Conservation (phyloP, 345 rosid genomes). For the Hevea brasiliensis region DNA sequence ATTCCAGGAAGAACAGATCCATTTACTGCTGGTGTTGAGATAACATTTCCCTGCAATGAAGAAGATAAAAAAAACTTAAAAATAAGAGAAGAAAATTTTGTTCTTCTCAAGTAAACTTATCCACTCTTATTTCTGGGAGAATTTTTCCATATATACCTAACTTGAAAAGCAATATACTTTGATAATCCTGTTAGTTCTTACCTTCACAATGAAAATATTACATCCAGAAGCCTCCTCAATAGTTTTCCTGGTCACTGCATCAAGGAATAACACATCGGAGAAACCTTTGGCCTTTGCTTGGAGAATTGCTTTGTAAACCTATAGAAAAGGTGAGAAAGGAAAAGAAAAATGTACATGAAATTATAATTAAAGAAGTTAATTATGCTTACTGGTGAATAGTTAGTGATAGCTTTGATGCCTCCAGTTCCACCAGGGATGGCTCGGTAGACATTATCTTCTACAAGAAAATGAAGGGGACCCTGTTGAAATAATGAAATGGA, state of each 20-base stretch:
- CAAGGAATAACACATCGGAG: slow-evolving; percentile 36
- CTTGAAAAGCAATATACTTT: too few relatives aligned
- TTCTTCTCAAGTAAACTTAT: too few relatives aligned
- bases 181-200: too few relatives aligned
- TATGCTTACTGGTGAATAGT: slow-evolving; percentile 34
- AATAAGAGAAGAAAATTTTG: too few relatives aligned
- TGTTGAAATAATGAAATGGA: background rate
- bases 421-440: slow-evolving; percentile 41
- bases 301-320: slow-evolving; percentile 30
- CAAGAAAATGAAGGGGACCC: slow-evolving; percentile 18
- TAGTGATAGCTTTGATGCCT: slow-evolving; percentile 32
- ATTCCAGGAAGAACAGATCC: slow-evolving; percentile 45
- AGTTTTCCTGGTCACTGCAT: slow-evolving; percentile 30
- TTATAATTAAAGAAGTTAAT: background rate
- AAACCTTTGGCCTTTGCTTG: slow-evolving; percentile 33
- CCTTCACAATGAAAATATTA: slow-evolving; percentile 38
- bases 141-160: too few relatives aligned
- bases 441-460: slow-evolving; percentile 25
- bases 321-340: too few relatives aligned
- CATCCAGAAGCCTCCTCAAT: slow-evolving; percentile 42
- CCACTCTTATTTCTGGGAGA: too few relatives aligned
- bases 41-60: slow-evolving; percentile 33
- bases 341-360: too few relatives aligned
- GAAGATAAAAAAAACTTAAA: too few relatives aligned
- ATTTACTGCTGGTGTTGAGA: slow-evolving; percentile 38